Evolutionary conservation across 2,329 filamentous ascomycete genomes (phyloP).

Genomic region (Alternaria arbusti): DNA sequence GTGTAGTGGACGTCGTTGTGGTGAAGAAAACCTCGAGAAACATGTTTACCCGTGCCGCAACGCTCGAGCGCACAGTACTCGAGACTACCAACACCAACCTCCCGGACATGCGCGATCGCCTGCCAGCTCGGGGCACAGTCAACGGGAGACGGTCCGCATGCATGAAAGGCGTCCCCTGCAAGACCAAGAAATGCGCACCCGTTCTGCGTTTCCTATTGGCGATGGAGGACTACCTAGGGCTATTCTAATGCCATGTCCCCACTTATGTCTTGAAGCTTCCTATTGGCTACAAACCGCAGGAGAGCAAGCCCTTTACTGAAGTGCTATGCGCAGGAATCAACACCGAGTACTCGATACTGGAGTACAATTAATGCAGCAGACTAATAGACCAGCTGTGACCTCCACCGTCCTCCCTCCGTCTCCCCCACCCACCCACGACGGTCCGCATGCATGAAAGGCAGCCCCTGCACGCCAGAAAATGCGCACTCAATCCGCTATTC

Average conservation of each 20-base stretch:
- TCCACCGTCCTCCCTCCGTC: too few relatives aligned
- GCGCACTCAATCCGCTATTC: neutral
- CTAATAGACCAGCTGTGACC: too few relatives aligned
- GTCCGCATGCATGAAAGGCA: slow-evolving; percentile 28
- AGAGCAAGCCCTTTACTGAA: too few relatives aligned
- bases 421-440: neutral
- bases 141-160: slow-evolving; percentile 32
- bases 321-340: too few relatives aligned
- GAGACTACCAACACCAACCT: slow-evolving; percentile 9
- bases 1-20: neutral
- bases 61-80: slow-evolving; percentile 12
- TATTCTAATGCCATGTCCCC: too few relatives aligned
- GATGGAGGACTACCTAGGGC: too few relatives aligned
- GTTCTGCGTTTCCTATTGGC: slow-evolving; percentile 13
- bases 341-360: too few relatives aligned
- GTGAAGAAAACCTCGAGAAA: slow-evolving; percentile 9
- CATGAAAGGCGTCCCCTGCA: slow-evolving; percentile 24
- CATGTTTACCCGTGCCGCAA: slow-evolving; percentile 18
- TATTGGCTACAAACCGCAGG: too few relatives aligned
- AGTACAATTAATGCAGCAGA: too few relatives aligned
- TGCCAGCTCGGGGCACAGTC: slow-evolving; percentile 30
- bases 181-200: slow-evolving; percentile 7
- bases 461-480: slow-evolving; percentile 18
- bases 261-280: too few relatives aligned
- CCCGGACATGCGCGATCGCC: slow-evolving; percentile 7